Evolutionary conservation across 805 yeast genomes (phyloP).

Genomic region (Candida krabiensis): DNA sequence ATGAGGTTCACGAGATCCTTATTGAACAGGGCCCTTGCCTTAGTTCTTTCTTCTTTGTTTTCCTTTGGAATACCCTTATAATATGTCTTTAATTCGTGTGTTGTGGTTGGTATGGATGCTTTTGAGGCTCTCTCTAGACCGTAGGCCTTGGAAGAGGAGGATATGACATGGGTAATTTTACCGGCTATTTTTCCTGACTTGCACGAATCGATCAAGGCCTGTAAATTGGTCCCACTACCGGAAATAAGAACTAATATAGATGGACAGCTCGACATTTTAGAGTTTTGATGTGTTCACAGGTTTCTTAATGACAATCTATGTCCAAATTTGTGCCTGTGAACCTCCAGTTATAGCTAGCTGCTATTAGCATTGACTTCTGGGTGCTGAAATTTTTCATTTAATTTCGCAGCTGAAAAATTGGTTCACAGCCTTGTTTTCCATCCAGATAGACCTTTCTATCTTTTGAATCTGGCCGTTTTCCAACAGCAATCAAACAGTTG

Average conservation of each 20-base stretch:
- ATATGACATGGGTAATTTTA: constrained; percentile 72
- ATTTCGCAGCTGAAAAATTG: too few relatives aligned
- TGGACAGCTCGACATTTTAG: constrained; percentile 10
- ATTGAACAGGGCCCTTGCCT: constrained; percentile 72
- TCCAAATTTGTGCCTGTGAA: too few relatives aligned
- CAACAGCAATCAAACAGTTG: too few relatives aligned
- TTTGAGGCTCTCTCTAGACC: constrained; percentile 79
- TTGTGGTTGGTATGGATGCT: constrained; percentile 66
- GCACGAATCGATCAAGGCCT: constrained; percentile 84
- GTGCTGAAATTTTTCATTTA: too few relatives aligned
- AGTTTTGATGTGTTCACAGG: too few relatives aligned
- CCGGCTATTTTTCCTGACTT: constrained; percentile 38
- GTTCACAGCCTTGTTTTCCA: too few relatives aligned
- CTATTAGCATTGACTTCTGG: too few relatives aligned
- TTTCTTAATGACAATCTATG: too few relatives aligned
- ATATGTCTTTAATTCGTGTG: constrained; percentile 71
- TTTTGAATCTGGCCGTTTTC: too few relatives aligned
- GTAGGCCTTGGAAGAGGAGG: constrained; percentile 83
- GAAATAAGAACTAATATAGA: constrained; percentile 79
- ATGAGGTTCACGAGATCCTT: constrained; percentile 72
- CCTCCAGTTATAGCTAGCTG: too few relatives aligned
- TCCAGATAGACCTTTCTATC: too few relatives aligned
- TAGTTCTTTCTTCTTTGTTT: constrained; percentile 52
- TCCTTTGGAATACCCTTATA: constrained; percentile 75
- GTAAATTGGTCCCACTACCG: constrained; percentile 94